A percentile compares a stretch with the other conserved stretches of the same genome.
Conservation (phyloP, 306 rosid species). For the Rosa lucieae region DNA sequence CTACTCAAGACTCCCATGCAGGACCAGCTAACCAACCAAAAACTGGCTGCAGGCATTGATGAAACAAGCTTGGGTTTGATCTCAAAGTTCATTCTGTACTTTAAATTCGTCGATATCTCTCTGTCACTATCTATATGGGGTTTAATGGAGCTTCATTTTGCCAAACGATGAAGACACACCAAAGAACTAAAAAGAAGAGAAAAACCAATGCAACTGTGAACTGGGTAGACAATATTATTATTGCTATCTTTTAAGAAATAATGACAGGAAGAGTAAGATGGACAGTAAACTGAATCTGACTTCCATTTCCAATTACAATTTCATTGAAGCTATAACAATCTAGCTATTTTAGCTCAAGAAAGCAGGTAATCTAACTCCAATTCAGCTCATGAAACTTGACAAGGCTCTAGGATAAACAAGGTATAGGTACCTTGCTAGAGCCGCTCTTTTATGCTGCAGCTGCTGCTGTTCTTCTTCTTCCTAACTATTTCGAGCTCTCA, state of each 20-base stretch:
- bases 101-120: not conserved
- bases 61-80: not conserved
- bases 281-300: conserved; percentile 28
- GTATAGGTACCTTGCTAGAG: not conserved
- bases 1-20: not conserved
- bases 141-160: not conserved
- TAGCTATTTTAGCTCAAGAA: not conserved
- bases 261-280: conserved; percentile 1
- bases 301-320: conserved; percentile 27
- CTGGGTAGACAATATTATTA: too few relatives aligned
- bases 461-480: not conserved
- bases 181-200: not conserved
- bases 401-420: not conserved
- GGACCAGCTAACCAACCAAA: not conserved
- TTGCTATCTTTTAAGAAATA: conserved; percentile 3
- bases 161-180: not conserved
- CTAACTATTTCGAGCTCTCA: not conserved
- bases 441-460: not conserved
- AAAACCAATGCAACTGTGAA: not conserved
- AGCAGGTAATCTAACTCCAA: conserved; percentile 28
- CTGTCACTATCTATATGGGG: not conserved
- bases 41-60: not conserved
- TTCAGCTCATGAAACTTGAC: conserved; percentile 25
- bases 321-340: conserved; percentile 6
- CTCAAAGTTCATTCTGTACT: not conserved